A percentile compares a stretch with the other conserved stretches of the same genome.
These are phyloP conservation scores for Chlorella sp. DNA, from an alignment of 139 green algal genomes.

Conservation along the genomic window DNA sequence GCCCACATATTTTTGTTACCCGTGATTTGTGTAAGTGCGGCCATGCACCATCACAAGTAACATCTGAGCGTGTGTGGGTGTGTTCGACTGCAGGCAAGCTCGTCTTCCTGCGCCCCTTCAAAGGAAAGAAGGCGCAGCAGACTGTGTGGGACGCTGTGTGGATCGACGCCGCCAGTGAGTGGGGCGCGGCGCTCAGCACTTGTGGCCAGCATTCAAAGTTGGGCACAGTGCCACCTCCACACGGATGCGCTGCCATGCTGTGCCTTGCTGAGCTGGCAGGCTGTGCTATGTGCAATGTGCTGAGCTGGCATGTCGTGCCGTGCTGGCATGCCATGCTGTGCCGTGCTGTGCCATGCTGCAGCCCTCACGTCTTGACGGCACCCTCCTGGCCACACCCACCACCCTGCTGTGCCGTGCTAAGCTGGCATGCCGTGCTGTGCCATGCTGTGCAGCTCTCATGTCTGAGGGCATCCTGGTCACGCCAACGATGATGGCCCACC, in stretches of 20 bases:
- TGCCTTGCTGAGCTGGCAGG: neutral
- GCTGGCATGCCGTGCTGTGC: neutral
- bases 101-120: slow-evolving; percentile 45
- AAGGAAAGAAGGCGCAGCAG: neutral
- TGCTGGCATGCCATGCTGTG: neutral
- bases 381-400: neutral
- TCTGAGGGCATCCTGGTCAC: slow-evolving; percentile 46
- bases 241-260: neutral
- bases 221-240: no score
- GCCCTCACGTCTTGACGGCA: no score
- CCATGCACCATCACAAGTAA: no score
- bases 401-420: neutral
- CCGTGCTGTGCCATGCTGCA: neutral
- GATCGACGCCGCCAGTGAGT: slow-evolving; percentile 35
- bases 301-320: neutral
- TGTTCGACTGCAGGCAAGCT: slow-evolving; percentile 26
- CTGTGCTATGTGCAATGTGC: neutral
- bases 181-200: neutral
- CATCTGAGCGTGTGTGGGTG: no score
- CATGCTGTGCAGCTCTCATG: slow-evolving; percentile 30
- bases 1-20: no score
- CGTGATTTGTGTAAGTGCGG: no score
- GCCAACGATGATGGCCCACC: slow-evolving; percentile 44
- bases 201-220: no score
- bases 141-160: slow-evolving; percentile 50